These are phyloP conservation scores for Lantana camara DNA, from an alignment of 257 asterid species.

Conservation along the genomic window DNA sequence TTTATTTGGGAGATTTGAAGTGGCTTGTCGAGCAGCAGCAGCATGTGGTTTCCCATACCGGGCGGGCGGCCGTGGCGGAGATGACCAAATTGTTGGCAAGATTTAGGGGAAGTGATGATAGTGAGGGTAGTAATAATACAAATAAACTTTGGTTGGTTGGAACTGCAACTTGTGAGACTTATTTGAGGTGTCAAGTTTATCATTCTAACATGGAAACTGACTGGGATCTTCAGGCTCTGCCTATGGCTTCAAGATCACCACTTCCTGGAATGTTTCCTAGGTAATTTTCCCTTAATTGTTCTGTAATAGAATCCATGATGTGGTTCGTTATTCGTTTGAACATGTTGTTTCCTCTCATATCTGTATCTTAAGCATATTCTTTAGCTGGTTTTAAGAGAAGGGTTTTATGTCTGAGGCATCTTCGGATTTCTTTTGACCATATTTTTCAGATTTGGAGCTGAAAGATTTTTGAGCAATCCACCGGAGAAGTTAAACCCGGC, in stretches of 20 bases:
- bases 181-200: conserved; percentile 87
- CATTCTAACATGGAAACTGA: conserved; percentile 81
- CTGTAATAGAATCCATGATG: neutral
- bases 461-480: conserved; percentile 38
- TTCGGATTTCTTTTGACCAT: conserved; percentile 6
- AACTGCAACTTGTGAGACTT: conserved; percentile 89
- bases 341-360: neutral
- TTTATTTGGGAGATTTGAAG: conserved; percentile 82
- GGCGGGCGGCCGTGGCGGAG: conserved; percentile 55
- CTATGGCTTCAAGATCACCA: conserved; percentile 66
- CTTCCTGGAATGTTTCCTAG: conserved; percentile 66
- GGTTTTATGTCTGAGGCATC: neutral
- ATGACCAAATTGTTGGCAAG: conserved; percentile 51
- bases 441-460: conserved; percentile 36
- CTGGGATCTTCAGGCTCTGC: conserved; percentile 89
- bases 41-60: conserved; percentile 46
- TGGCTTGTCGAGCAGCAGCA: conserved; percentile 77
- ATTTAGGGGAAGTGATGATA: conserved; percentile 31
- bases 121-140: neutral
- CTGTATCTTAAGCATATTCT: neutral
- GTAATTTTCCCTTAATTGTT: conserved; percentile 35
- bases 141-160: conserved; percentile 75
- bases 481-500: conserved; percentile 42
- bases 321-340: neutral
- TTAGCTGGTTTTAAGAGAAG: too few relatives aligned